A percentile compares a stretch with the other conserved stretches of the same genome.
Conservation (phyloP, 306 rosid genomes). For the Aeschynomene evenia region DNA sequence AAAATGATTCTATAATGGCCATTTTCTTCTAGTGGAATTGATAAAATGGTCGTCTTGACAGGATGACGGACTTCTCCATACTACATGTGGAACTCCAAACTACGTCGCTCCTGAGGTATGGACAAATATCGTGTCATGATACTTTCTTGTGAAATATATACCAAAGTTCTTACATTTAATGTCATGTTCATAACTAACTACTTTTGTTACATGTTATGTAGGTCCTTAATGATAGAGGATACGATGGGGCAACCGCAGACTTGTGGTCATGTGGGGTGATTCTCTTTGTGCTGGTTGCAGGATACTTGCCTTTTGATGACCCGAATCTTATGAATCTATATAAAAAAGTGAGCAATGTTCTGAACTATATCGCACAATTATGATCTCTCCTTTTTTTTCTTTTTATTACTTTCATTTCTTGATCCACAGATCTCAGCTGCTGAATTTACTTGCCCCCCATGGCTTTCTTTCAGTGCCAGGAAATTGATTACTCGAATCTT, state of each 20-base stretch:
- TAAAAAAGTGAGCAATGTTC: constrained; percentile 66
- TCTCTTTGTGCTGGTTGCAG: constrained; percentile 96
- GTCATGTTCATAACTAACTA: constrained; percentile 25
- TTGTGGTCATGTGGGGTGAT: constrained; percentile 99
- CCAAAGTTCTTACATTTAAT: not conserved
- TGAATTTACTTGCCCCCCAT: constrained; percentile 88
- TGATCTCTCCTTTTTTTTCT: constrained; percentile 22
- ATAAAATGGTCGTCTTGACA: constrained; percentile 36
- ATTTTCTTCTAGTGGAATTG: not conserved
- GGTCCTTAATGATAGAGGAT: constrained; percentile 96
- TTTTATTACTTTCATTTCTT: constrained; percentile 36
- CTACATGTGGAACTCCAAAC: constrained; percentile 98
- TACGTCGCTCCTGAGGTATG: constrained; percentile 98
- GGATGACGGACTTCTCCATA: constrained; percentile 98
- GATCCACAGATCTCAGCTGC: constrained; percentile 85
- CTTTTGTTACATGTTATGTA: constrained; percentile 31
- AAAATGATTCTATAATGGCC: not conserved
- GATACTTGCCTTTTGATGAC: constrained; percentile 98
- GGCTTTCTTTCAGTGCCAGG: constrained; percentile 91
- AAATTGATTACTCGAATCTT: constrained; percentile 83
- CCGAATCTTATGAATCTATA: constrained; percentile 83
- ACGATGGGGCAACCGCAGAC: constrained; percentile 94
- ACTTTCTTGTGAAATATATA: not conserved
- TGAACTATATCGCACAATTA: constrained; percentile 9
- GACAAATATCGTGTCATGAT: constrained; percentile 23